Evolutionary conservation across 352 stramenopile species (phyloP).

Genomic region (Phytophthora sp.): DNA sequence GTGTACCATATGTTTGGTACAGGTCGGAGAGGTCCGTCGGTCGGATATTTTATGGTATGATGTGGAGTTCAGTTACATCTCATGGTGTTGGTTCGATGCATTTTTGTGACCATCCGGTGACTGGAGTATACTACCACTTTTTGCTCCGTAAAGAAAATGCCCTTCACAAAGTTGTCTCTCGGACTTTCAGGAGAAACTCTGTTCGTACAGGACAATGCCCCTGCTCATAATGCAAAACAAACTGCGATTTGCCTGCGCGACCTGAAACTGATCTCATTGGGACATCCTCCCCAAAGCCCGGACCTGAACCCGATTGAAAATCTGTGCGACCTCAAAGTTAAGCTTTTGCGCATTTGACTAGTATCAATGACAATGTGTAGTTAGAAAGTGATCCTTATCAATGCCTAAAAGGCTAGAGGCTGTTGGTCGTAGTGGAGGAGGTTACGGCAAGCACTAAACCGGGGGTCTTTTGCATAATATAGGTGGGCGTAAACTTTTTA

Average conservation of each 20-base stretch:
- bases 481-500: no score
- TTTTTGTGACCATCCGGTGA: constrained; percentile 7
- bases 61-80: constrained; percentile 5
- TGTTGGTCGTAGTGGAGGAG: no score
- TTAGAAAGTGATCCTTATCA: no score
- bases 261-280: constrained; percentile 7
- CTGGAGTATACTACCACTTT: constrained; percentile 1
- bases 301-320: constrained; percentile 21
- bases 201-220: constrained; percentile 15
- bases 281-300: constrained; percentile 7
- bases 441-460: no score
- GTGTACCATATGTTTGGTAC: no score
- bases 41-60: no score
- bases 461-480: no score
- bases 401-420: no score
- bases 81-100: constrained; percentile 4
- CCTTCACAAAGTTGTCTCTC: not conserved
- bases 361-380: no score
- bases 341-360: no score
- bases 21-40: no score
- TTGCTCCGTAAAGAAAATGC: not conserved
- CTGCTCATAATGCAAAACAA: not conserved
- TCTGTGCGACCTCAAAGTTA: not conserved
- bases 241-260: not conserved
- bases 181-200: not conserved